Conservation (phyloP, 169 alveolate species). For the Plasmodium relictum region DNA sequence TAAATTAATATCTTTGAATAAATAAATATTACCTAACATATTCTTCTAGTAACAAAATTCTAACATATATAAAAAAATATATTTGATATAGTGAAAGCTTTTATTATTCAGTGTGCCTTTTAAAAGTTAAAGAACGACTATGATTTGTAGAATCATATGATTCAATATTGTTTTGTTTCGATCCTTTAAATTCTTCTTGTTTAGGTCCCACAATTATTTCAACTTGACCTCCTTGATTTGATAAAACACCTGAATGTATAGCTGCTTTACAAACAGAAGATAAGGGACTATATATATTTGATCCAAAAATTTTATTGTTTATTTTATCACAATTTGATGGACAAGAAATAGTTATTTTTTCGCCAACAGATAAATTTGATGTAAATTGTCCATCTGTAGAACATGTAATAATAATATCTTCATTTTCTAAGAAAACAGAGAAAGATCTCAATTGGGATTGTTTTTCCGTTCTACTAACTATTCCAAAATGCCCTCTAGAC, state of each 20-base stretch:
- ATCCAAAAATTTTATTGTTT: constrained; percentile 80
- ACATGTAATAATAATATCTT: constrained; percentile 79
- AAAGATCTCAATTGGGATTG: constrained; percentile 87
- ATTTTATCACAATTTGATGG: constrained; percentile 89
- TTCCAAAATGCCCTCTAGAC: constrained; percentile 87
- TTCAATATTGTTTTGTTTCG: constrained; percentile 46
- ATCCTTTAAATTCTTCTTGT: constrained; percentile 46
- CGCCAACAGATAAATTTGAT: constrained; percentile 85
- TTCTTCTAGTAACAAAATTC: not conserved
- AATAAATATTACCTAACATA: not conserved
- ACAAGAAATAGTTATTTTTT: constrained; percentile 82
- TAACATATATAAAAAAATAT: not conserved
- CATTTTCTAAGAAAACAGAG: constrained; percentile 85
- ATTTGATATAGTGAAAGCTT: not conserved
- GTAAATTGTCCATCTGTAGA: constrained; percentile 84
- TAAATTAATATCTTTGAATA: not conserved
- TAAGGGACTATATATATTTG: constrained; percentile 89
- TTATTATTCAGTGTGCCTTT: not conserved
- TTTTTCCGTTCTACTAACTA: constrained; percentile 38
- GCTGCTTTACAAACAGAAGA: constrained; percentile 93
- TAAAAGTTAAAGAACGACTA: constrained; percentile 27
- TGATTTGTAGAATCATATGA: constrained; percentile 22
- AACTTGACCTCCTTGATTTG: constrained; percentile 84
- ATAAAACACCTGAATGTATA: constrained; percentile 85
- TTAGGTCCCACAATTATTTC: constrained; percentile 29